Conservation (phyloP, 2,329 filamentous ascomycete species). For the Ophiostoma pallidulum region DNA sequence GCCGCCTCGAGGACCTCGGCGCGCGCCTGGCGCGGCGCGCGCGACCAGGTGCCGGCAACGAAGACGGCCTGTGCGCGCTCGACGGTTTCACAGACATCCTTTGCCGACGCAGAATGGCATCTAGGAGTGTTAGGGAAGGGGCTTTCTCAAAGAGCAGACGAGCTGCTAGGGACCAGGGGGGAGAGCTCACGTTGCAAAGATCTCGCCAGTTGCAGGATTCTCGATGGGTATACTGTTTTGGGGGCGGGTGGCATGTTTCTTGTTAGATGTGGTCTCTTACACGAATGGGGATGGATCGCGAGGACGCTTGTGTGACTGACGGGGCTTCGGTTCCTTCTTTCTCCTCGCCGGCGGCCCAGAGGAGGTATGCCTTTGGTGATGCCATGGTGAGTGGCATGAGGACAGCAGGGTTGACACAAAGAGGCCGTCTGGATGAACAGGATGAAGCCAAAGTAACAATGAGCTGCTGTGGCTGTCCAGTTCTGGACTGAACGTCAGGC, state of each 20-base stretch:
- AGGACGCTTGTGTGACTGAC: conserved; percentile 9
- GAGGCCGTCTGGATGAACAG: too few species aligned
- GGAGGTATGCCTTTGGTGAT: neutral
- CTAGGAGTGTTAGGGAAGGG: conserved; percentile 19
- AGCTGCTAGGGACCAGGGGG: neutral
- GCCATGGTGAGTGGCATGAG: neutral
- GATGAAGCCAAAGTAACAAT: too few species aligned
- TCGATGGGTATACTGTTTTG: conserved; percentile 21
- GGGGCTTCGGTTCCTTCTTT: conserved; percentile 14
- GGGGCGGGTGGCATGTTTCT: too few species aligned
- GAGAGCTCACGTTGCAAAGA: conserved; percentile 19
- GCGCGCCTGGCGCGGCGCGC: conserved; percentile 44
- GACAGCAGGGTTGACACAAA: too few species aligned
- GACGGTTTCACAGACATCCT: conserved; percentile 35
- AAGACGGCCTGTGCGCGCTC: conserved; percentile 36
- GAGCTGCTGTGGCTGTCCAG: neutral
- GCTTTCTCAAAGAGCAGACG: too few species aligned
- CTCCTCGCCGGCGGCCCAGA: conserved; percentile 18
- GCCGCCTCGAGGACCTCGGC: conserved; percentile 54
- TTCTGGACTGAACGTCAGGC: too few species aligned
- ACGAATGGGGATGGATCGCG: too few species aligned
- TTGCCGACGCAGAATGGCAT: conserved; percentile 37
- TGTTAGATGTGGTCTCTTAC: too few species aligned
- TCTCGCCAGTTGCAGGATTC: conserved; percentile 20
- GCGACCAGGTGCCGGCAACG: conserved; percentile 46